These are phyloP conservation scores for Trichophyton benhamiae DNA, from an alignment of 2,329 filamentous ascomycete genomes.

Conservation along the genomic window DNA sequence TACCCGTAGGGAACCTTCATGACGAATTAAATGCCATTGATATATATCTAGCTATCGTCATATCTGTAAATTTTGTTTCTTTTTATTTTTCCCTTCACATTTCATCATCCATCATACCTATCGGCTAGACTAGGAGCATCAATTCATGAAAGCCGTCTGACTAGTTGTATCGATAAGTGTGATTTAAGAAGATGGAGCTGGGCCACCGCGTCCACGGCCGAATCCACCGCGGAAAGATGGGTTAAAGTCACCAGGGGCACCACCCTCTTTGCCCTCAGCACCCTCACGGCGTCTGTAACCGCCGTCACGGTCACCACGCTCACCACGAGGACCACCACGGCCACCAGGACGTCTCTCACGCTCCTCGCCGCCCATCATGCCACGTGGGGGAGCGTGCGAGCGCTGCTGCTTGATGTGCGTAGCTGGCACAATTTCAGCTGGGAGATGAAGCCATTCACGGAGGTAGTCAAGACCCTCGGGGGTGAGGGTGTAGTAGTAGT, in stretches of 20 bases:
- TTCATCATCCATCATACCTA: not conserved
- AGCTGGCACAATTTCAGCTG: slow-evolving; percentile 96
- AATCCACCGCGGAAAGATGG: slow-evolving; percentile 86
- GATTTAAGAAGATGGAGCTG: slow-evolving; percentile 21
- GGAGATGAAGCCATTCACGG: slow-evolving; percentile 99
- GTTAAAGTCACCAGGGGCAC: slow-evolving; percentile 81
- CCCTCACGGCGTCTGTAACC: slow-evolving; percentile 85
- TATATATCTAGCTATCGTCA: slow-evolving; percentile 6
- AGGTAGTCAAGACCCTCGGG: slow-evolving; percentile 99
- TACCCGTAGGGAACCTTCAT: not conserved
- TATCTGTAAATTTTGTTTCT: not conserved
- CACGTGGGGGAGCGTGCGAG: slow-evolving; percentile 92
- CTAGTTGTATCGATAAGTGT: not conserved
- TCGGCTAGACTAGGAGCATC: not conserved
- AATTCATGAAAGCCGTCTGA: not conserved
- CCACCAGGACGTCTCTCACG: slow-evolving; percentile 72
- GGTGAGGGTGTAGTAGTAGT: slow-evolving; percentile 99
- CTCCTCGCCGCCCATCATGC: slow-evolving; percentile 87
- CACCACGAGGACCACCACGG: slow-evolving; percentile 64
- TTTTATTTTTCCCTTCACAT: not conserved
- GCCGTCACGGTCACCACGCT: slow-evolving; percentile 38
- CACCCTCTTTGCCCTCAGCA: slow-evolving; percentile 79
- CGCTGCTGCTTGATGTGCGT: slow-evolving; percentile 99
- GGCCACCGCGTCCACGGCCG: slow-evolving; percentile 71
- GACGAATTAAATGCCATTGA: slow-evolving; percentile 5